Base-by-base conservation (phyloP, 805 yeast species). In the Tetrapisispora taiwanensis region DNA sequence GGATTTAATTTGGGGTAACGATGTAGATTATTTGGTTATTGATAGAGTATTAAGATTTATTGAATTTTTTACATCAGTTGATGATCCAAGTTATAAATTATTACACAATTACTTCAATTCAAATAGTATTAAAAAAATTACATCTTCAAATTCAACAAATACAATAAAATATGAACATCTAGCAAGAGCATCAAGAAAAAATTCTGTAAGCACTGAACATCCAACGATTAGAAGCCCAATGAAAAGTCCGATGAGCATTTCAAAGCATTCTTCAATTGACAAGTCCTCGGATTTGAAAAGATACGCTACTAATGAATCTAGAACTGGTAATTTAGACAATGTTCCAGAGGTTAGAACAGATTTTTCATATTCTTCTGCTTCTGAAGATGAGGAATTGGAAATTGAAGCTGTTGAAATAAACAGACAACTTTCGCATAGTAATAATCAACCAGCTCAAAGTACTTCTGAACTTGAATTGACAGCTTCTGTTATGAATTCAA, bases 1-100 rank as follows among this genome's bases (percentile, higher is more conserved):
- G 57, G 97, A 90, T 58, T 76, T 90, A 45, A 65, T 89, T 14
- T 89, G 97, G 97, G 95, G 95, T 9, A 63, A 72, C 9, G 77
- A 79, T 43, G 85, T 83, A 1, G 75, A 69, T 24, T 50, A 58
- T 1, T 50, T 63, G 27, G 79, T 77, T 0, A 68, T 74, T 39
- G 58, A 66, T 7, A 67, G 69, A 45, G 68, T 75, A 7, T 46
- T 68, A 3, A 58, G 62, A 41, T 67, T 69, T 42, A 55, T 70
- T 14, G 55, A 59, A 15, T 56, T 60, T 45, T 62, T 62, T 46
- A 39, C 46, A 9, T 40, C 44, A 34, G 8, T 15, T 15, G 36
- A 39, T 10, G 24, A 31, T n/a, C 40, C 40, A 27, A 37, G 26
- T 12, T 37, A 37, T 27, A 26, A 28, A 18, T n/a, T 37, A 17